These are phyloP conservation scores for Ceratocystis ficicola DNA, from an alignment of 2,329 filamentous ascomycete species.

Conservation along the genomic window DNA sequence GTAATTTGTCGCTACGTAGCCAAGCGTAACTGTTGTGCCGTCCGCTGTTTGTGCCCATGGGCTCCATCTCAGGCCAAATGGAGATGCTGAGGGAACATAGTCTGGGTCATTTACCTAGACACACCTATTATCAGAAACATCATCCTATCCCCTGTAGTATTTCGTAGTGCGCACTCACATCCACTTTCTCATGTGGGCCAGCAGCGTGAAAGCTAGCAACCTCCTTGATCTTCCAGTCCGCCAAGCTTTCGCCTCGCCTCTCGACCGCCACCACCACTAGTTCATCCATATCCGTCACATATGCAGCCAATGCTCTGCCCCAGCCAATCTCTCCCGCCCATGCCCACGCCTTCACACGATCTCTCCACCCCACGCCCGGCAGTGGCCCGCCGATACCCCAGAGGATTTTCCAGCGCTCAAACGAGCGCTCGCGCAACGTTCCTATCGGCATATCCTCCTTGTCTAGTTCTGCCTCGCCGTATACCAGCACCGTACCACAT, in stretches of 20 bases:
- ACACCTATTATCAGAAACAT: background rate
- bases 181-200: conserved; percentile 23
- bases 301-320: conserved; percentile 38
- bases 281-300: conserved; percentile 39
- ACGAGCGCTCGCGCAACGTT: conserved; percentile 31
- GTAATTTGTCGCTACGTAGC: conserved; percentile 40
- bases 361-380: conserved; percentile 30
- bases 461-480: conserved; percentile 34
- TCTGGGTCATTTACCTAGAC: conserved; percentile 34
- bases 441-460: conserved; percentile 23
- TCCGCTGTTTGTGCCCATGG: conserved; percentile 35
- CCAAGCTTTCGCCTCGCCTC: conserved; percentile 22
- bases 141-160: background rate
- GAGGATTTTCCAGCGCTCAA: conserved; percentile 41
- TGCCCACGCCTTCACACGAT: conserved; percentile 40
- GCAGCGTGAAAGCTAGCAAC: conserved; percentile 37
- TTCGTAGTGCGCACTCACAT: conserved; percentile 27
- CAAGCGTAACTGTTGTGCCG: conserved; percentile 33
- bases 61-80: conserved; percentile 43
- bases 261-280: conserved; percentile 41
- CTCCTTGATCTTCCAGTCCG: conserved; percentile 41
- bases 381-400: conserved; percentile 45
- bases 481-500: conserved; percentile 38
- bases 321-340: conserved; percentile 38
- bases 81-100: conserved; percentile 37